Evolutionary conservation across 495 filamentous ascomycete genomes (phyloP).

Genomic region (Baudoinia panamericana): DNA sequence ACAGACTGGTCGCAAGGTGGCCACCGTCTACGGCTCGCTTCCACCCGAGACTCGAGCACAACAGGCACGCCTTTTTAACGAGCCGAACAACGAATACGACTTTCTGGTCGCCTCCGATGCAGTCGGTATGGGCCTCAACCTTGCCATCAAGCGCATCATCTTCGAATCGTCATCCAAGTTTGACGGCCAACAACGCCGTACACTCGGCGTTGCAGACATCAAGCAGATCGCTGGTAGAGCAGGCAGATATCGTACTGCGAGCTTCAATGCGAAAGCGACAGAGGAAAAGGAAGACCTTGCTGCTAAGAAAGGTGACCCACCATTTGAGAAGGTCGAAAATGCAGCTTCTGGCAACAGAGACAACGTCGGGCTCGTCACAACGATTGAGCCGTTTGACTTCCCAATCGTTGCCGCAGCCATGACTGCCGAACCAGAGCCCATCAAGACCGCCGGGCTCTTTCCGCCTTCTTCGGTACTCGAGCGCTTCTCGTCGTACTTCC

Average conservation of each 20-base stretch:
- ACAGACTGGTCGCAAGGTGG: slow-evolving; percentile 61
- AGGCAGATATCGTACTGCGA: slow-evolving; percentile 70
- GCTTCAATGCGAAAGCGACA: slow-evolving; percentile 17
- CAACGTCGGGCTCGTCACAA: slow-evolving; percentile 63
- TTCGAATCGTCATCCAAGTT: slow-evolving; percentile 68
- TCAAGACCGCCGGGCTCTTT: slow-evolving; percentile 60
- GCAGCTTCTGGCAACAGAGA: slow-evolving; percentile 6
- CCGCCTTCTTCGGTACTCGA: slow-evolving; percentile 54
- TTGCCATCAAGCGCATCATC: slow-evolving; percentile 83
- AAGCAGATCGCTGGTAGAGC: slow-evolving; percentile 94
- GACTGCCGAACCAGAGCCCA: slow-evolving; percentile 44
- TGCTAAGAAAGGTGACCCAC: slow-evolving; percentile 10
- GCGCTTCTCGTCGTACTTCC: slow-evolving; percentile 65
- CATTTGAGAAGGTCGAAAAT: neutral
- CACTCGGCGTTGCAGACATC: slow-evolving; percentile 58
- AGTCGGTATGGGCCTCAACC: slow-evolving; percentile 93
- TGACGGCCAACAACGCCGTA: slow-evolving; percentile 36
- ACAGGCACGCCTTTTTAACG: slow-evolving; percentile 87
- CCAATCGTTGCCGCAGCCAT: slow-evolving; percentile 49
- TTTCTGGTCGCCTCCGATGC: slow-evolving; percentile 89
- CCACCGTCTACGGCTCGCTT: slow-evolving; percentile 82
- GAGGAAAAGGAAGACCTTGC: slow-evolving; percentile 7
- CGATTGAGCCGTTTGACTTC: slow-evolving; percentile 59
- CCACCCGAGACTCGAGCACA: slow-evolving; percentile 86
- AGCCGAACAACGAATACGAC: slow-evolving; percentile 87